Evolutionary conservation across 2,329 filamentous ascomycete species (phyloP), one percentile per base, ranked within the genome.

Genomic region (Neurospora sp.): DNA sequence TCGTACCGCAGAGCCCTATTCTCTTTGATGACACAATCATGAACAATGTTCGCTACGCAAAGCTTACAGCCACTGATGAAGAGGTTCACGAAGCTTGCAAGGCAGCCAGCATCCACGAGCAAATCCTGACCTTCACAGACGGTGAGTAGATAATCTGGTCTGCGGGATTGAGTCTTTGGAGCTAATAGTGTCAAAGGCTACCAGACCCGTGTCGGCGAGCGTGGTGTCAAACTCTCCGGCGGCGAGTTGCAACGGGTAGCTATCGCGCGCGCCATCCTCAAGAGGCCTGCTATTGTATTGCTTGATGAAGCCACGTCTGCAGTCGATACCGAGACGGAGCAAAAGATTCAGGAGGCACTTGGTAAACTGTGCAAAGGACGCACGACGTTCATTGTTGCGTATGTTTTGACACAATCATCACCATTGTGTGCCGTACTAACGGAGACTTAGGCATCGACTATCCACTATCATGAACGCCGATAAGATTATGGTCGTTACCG

Each of bases 221-320:
- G 83, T 8, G 84, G 84, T 62, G 80, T 86, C 68, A 88, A 88
- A 80, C 79, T 91, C 1, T 91, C 88, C 4, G 89, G 89, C 1
- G 89, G 89, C 33, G 88, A 91, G 76, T 79, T 90, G 6, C 89
- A 91, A 74, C 85, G 89, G 66, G 84, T 91, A 37, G 88, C 89
- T 5, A 91, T 91, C 76, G 89, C 89, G 8, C 87, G 91, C 36
- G 90, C 91, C 1, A 85, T 95, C 66, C 81, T 94, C 73, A 92
- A 92, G 78, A 85, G 87, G 70, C 91, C 92, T 0, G 88, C 92
- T 69, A 89, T 94, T 71, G 87, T 95, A 10, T 84, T 95, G 46
- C 84, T 95, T 0, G 92, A 95, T 73, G 92, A 94, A 78, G 89
- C 92, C 1, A 93, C 92, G 4, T 92, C 90, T 43, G 89, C 91